Conservation (phyloP, 2,329 filamentous ascomycete species). For the Xylariaceae sp. region DNA sequence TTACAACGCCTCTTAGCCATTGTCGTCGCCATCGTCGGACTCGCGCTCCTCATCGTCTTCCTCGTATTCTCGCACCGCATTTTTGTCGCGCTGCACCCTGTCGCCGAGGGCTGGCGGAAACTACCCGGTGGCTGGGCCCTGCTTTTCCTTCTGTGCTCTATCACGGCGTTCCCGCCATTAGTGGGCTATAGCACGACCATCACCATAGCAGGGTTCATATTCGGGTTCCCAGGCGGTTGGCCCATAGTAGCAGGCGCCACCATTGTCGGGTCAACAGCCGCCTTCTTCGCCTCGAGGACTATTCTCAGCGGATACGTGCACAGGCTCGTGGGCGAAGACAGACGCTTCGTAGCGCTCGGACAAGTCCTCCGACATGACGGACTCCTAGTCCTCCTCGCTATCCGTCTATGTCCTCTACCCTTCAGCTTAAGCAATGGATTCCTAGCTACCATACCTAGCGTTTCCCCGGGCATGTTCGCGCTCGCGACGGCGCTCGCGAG, state of each 20-base stretch:
- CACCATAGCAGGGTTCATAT: conserved; percentile 50
- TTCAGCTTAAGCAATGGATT: conserved; percentile 94
- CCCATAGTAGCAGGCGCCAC: conserved; percentile 75
- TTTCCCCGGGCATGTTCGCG: conserved; percentile 69
- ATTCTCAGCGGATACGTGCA: conserved; percentile 74
- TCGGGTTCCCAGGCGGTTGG: conserved; percentile 63
- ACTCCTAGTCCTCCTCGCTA: conserved; percentile 81
- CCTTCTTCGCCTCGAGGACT: conserved; percentile 76
- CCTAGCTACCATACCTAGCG: conserved; percentile 85
- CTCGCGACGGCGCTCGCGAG: conserved; percentile 74
- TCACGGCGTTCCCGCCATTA: conserved; percentile 77
- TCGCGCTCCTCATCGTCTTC: conserved; percentile 59
- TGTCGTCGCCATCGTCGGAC: conserved; percentile 43
- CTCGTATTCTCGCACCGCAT: conserved; percentile 74
- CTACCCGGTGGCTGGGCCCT: conserved; percentile 67
- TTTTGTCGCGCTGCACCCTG: conserved; percentile 67
- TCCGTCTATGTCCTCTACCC: conserved; percentile 85
- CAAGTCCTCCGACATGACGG: conserved; percentile 88
- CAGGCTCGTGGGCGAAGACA: conserved; percentile 73
- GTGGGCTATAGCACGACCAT: conserved; percentile 77
- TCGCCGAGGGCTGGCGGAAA: conserved; percentile 71
- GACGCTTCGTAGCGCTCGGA: conserved; percentile 79
- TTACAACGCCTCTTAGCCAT: conserved; percentile 57
- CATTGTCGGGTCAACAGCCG: conserved; percentile 67
- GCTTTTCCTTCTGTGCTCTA: conserved; percentile 68